Conservation (phyloP, 2,329 filamentous ascomycete genomes). For the Geosmithia flava region DNA sequence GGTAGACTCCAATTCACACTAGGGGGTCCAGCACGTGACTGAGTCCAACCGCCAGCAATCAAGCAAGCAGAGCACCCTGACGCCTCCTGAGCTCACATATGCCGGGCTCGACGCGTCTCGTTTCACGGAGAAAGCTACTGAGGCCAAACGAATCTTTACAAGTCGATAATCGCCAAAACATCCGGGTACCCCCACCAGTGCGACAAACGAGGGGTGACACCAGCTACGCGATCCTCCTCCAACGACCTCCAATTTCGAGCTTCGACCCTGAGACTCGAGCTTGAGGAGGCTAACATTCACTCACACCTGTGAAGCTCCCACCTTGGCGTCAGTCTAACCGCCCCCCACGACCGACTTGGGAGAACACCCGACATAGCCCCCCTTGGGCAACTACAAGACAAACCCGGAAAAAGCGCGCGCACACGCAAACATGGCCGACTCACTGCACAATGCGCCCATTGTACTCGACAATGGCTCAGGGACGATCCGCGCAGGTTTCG, state of each 20-base stretch:
- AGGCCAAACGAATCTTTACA: background rate
- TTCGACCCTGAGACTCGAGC: background rate
- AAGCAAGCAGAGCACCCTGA: background rate
- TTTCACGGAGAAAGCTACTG: background rate
- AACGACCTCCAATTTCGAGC: background rate
- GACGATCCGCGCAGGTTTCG: constrained; percentile 93
- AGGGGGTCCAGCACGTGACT: background rate
- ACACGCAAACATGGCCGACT: constrained; percentile 35
- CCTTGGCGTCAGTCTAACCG: background rate
- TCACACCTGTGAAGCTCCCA: background rate
- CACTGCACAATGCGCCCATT: constrained; percentile 91
- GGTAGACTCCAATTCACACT: too few species aligned
- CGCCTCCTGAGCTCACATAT: background rate
- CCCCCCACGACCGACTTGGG: background rate
- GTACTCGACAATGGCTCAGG: constrained; percentile 98
- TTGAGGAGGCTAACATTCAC: background rate
- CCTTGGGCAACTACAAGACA: background rate
- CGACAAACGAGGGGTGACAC: background rate
- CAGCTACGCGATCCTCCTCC: background rate
- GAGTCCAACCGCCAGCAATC: background rate
- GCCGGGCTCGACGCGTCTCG: background rate
- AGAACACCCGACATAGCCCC: background rate
- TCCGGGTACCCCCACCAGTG: background rate
- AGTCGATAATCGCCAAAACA: background rate
- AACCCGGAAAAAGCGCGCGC: background rate